Base-by-base conservation (phyloP, 208 protist species). In the Acanthamoeba culbertsoni region DNA sequence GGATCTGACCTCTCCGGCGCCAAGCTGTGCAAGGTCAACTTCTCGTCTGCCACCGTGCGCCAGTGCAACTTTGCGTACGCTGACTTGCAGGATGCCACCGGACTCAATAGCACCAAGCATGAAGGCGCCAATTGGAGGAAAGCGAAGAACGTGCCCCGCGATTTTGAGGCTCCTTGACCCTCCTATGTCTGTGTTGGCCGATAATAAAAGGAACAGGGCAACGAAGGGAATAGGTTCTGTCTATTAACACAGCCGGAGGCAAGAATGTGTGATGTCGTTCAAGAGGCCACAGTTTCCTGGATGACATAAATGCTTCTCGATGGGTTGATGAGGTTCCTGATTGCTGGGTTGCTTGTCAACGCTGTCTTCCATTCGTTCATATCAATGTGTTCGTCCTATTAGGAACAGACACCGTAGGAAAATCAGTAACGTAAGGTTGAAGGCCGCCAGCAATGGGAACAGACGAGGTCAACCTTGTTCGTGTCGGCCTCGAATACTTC, bases 321-420 rank as follows among this genome's bases (percentile, higher is more conserved):
- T 33, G 82, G 82, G 51, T 90, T 90, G 82, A 90, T 90, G 2
- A 90, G 82, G 18, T 31, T 90, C 53, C 48, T 90, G 35, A 90
- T 90, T 2, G 82, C 48, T 5, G 53, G 37, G 26, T 90, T 90
- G 23, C 33, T 51, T 18, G 82, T 6, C n/a, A 90, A 23, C 8
- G 82, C 82, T 7, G 16, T 28, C 48, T 40, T 90, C 82, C 82
- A 90, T 51, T 90, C 82, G 8, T 62, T 51, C 82, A 90, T 35
- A 35, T 90, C 82, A 2, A 90, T 90, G 48, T 63, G 12, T 2
- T 51, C 82, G 3, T 90, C 82, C 68, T 79, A n/a, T 10, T 8
- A 43, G 0, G n/a, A 0, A 45, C 12, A 6, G 33, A 75, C 20
- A 26, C 8, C 0, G 4, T 18, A 0, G 1, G 26, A 35, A 12